phyloP scores from a whole-genome alignment of 2,329 filamentous ascomycete genomes.

The Fusarium foetens region DNA sequence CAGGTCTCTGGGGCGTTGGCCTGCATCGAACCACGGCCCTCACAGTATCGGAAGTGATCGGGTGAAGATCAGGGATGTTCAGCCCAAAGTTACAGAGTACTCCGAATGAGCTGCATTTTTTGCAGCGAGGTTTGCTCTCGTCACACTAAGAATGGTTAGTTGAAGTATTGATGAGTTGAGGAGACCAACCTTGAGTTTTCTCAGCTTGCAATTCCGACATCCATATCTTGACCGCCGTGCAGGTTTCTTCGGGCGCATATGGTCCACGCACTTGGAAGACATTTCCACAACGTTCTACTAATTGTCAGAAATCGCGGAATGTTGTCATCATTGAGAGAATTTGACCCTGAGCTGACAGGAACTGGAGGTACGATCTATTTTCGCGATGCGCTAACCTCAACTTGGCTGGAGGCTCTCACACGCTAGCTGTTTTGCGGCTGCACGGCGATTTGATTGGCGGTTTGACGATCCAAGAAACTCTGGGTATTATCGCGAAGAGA shows the following conservation, averaged over 20 bases:
- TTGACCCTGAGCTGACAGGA: background rate
- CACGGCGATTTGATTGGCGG: constrained; percentile 44
- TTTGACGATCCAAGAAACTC: background rate
- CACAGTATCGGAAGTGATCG: constrained; percentile 41
- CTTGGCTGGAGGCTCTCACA: constrained; percentile 1
- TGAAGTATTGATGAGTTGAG: background rate
- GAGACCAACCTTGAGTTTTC: constrained; percentile 57
- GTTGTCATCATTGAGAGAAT: background rate
- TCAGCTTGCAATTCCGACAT: constrained; percentile 62
- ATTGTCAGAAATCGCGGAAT: background rate
- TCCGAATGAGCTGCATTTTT: constrained; percentile 54
- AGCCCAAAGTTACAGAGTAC: constrained; percentile 57
- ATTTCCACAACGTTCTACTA: background rate
- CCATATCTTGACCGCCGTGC: constrained; percentile 55
- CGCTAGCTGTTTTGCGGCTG: constrained; percentile 45
- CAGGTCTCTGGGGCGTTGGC: constrained; percentile 36
- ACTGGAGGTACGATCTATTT: background rate
- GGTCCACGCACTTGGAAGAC: background rate
- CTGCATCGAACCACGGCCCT: constrained; percentile 24
- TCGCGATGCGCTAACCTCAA: constrained; percentile 28
- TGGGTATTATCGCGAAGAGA: background rate
- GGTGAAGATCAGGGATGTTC: constrained; percentile 52
- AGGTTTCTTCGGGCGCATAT: background rate
- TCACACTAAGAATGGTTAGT: constrained; percentile 53
- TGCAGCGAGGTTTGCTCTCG: constrained; percentile 57